These are phyloP conservation scores for Helminthosporium solani DNA, from an alignment of 2,329 filamentous ascomycete species.

Conservation along the genomic window DNA sequence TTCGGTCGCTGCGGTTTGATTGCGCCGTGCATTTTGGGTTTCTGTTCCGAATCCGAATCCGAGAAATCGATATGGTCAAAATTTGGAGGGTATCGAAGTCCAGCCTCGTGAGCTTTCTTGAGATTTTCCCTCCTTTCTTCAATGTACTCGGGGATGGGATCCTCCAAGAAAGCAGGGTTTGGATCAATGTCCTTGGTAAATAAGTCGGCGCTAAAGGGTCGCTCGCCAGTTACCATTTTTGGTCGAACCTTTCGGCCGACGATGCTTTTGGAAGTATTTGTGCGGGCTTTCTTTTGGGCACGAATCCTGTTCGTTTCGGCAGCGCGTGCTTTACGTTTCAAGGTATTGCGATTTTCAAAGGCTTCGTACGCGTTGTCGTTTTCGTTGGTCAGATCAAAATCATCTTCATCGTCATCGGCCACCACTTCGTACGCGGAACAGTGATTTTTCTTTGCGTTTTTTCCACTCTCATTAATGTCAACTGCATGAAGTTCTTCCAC, in stretches of 20 bases:
- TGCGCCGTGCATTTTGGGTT: slow-evolving; percentile 63
- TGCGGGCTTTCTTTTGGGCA: slow-evolving; percentile 50
- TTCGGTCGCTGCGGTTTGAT: slow-evolving; percentile 69
- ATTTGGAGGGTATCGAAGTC: slow-evolving; percentile 73
- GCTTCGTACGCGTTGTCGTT: slow-evolving; percentile 59
- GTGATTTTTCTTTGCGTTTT: background rate
- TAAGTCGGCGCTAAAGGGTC: slow-evolving; percentile 22
- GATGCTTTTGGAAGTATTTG: slow-evolving; percentile 44
- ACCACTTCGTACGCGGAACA: slow-evolving; percentile 7
- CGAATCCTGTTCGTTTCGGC: slow-evolving; percentile 53
- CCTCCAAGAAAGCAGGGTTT: slow-evolving; percentile 55
- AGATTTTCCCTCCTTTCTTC: slow-evolving; percentile 67
- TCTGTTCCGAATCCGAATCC: slow-evolving; percentile 67
- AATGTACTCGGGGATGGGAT: slow-evolving; percentile 71
- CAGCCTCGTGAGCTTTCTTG: slow-evolving; percentile 67
- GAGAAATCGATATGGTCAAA: slow-evolving; percentile 76
- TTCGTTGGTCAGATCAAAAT: slow-evolving; percentile 51
- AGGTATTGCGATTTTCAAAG: slow-evolving; percentile 62
- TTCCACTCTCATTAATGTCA: background rate
- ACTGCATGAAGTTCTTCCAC: background rate
- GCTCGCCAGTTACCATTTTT: slow-evolving; percentile 17
- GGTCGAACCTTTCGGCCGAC: slow-evolving; percentile 38
- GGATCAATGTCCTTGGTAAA: slow-evolving; percentile 46
- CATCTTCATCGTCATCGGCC: slow-evolving; percentile 9
- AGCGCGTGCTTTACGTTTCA: slow-evolving; percentile 54